Base-by-base conservation (phyloP, 1,284 basidiomycete species). In the Tylopilus orsonianus region DNA sequence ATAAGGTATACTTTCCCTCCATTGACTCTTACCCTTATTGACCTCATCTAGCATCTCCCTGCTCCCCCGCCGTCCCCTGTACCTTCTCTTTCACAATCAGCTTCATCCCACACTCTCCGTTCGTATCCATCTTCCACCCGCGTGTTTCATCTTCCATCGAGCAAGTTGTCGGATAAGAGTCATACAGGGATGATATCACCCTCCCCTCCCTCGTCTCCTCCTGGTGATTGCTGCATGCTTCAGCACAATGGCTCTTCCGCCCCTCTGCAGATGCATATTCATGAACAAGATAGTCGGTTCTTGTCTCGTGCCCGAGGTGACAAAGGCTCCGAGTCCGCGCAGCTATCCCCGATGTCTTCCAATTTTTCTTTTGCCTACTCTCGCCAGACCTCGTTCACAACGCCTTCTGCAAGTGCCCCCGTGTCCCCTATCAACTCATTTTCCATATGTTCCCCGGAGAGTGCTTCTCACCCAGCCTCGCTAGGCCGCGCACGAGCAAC, bases 141-240 rank as follows among this genome's bases (percentile, higher is more conserved):
- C 32, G 65, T 69, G 0, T 67, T 66, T 1, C 62, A 64, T 41
- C 57, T 68, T 1, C 65, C 65, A 6, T 69, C 65, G 0, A 64
- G 64, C 26, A 68, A 55, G 5, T 62, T 66, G 2, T 67, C 65
- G 0, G 66, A 68, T 5, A 63, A 65, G 29, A 61, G 55, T 36
- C 52, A 59, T 2, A 48, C 59, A 0, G 63, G 54, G 24, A 64
- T 66, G 6, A 43, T 51, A 2, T 54, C 54, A 16, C 49, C 58
- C 0, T 60, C 64, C 0, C 40, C 53, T 0, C 54, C 65, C 13
- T 13, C 39, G 27, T 32, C 13, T 23, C 29, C 40, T 30, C 10
- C 41, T 33, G 36, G 44, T 1, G 52, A 52, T 12, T 36, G 35
- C 9, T 54, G 45, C 26, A 3, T 48, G 0, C 50, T 52, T 41